Evolutionary conservation across 2,329 filamentous ascomycete genomes (phyloP), one percentile per base, ranked within the genome.

Genomic region (Fusarium sororula): DNA sequence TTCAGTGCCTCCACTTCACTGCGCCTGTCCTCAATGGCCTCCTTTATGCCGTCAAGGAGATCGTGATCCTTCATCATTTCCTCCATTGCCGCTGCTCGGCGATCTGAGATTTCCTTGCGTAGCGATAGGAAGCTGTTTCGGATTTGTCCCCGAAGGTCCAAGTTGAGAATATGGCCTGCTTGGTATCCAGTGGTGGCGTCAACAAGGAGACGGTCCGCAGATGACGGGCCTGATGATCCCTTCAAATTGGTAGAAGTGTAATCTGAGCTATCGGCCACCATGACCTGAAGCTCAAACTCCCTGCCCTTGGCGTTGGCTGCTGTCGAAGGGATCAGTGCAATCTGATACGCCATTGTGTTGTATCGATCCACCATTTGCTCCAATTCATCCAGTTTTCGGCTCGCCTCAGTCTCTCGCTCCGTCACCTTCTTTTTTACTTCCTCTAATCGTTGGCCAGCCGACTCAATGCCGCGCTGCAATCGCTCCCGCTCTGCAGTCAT

Each of bases 401-500:
- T 94, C 1, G 96, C 94, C 74, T 98, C 95, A n/a, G 89, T 83
- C 83, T 99, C 97, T 78, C 94, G 96, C 75, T 98, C 95, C 24
- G 92, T 89, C 3, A 96, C 93, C 75, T 90, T 92, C 74, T 90
- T 92, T 85, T 97, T 97, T 14, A 92, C 89, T 72, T 98, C 96
- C 65, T 98, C 95, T 0, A 98, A 87, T 59, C 94, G 89, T 62
- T 90, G 87, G 11, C 90, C 88, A 0, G 94, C 93, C 5, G 91
- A 89, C 77, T 98, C 94, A 50, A 98, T 92, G 47, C 92, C 93
- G 78, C 93, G 95, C 74, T 97, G 94, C n/a, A 99, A 88, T 53
- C 96, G 91, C 79, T 99, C 96, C 60, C 95, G 92, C 82, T 99
- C 96, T 41, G 94, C 92, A 77, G 95, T 98, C 96, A 99, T 98